Base-by-base conservation (phyloP, 345 rosid species). In the Gossypium sturtianum region DNA sequence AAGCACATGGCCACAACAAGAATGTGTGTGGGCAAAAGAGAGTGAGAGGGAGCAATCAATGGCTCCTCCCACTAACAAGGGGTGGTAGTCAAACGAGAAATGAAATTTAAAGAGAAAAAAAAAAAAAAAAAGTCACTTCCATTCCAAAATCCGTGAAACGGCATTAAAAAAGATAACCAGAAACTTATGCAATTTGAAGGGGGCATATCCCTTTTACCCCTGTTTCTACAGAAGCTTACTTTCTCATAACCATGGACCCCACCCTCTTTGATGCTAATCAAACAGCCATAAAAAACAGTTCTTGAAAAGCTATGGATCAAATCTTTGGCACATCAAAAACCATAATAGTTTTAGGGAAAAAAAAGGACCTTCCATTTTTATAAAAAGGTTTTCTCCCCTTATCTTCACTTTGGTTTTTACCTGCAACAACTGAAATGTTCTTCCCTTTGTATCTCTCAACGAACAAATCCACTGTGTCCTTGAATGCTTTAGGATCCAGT, bases 371-470 rank as follows among this genome's bases (percentile, higher is more conserved):
- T 47, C 41, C 23, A 44, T 64, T 13, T 62, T 29, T 49, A 70
- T 51, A 56, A 48, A 19, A 57, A 47, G 13, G 70, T n/a, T 29
- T n/a, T 54, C 15, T 57, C 5, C 38, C 52, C 8, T 34, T 77
- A 63, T 57, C 19, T 59, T 68, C 45, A 54, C 63, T 48, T n/a
- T 66, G 23, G 58, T 41, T 54, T 34, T 80, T 83, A 96, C 99
- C 99, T 88, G 97, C 97, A 86, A 96, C 98, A 61, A 90, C 98
- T 25, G 98, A 87, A 72, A 96, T 93, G 87, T 88, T 88, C 81
- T 85, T 89, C 76, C 87, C 97, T 77, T 80, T 85, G 88, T 88
- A 96, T 57, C 99, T 82, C 90, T 96, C 98, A 41, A 93, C 94
- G 75, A 96, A 93, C 81, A 96, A 75, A 78, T 93, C 98, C 74